Percentiles rank a stretch among this genome's conserved stretches.
These are phyloP conservation scores for Telfairia occidentalis DNA, from an alignment of 331 rosid species.

Conservation along the genomic window DNA sequence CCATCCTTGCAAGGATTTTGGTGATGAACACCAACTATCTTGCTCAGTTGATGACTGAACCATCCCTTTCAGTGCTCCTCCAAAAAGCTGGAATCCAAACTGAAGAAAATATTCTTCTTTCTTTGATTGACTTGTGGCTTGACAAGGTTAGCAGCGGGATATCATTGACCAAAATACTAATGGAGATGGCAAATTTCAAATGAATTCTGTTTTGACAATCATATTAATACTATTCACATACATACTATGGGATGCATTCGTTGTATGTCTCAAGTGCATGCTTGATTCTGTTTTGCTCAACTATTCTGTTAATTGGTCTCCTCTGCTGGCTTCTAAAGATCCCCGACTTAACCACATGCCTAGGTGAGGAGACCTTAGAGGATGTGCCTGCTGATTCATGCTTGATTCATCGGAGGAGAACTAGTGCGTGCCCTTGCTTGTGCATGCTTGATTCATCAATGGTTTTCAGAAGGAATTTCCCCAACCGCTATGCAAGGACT, in stretches of 20 bases:
- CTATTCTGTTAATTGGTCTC: no score
- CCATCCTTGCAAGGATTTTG: constrained; percentile 86
- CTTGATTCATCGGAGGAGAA: no score
- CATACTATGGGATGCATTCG: neutral
- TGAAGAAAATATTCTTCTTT: constrained; percentile 75
- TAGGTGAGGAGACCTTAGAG: no score
- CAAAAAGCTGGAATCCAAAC: constrained; percentile 52
- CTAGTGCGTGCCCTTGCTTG: no score
- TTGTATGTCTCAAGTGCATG: neutral
- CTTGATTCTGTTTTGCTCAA: neutral
- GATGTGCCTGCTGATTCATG: no score
- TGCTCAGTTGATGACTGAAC: constrained; percentile 74
- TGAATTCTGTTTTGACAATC: neutral
- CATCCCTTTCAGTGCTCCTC: constrained; percentile 56
- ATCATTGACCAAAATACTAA: neutral
- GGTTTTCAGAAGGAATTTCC: no score
- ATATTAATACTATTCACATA: neutral
- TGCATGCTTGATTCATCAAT: no score
- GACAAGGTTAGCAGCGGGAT: constrained; percentile 59
- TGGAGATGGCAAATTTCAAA: neutral
- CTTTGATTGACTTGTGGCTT: constrained; percentile 84
- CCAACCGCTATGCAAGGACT: no score
- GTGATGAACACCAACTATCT: constrained; percentile 87
- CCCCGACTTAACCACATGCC: no score
- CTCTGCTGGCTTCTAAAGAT: no score